Conservation (phyloP, 768 basidiomycete species). For the Xerocomus spinulosus region DNA sequence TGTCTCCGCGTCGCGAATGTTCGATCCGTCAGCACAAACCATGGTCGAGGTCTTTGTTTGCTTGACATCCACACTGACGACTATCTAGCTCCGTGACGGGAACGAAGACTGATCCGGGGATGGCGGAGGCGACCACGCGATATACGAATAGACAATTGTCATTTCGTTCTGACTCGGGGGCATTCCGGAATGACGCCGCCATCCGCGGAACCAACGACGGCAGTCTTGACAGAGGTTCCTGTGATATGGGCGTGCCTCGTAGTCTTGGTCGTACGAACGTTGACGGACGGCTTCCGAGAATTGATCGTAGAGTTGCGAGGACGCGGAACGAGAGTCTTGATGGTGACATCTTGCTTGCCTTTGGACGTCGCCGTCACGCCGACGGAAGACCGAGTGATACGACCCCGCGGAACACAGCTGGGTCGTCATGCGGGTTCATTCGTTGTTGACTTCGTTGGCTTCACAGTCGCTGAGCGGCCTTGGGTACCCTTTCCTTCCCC, state of each 20-base stretch:
- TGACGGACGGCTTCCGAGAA: neutral
- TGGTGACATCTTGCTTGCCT: neutral
- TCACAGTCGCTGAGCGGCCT: neutral
- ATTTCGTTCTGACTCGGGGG: neutral
- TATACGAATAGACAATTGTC: neutral
- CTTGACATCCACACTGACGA: neutral
- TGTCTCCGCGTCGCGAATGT: no score
- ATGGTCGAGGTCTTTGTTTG: neutral
- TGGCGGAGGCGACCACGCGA: neutral
- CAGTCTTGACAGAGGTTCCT: neutral
- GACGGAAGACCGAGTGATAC: neutral
- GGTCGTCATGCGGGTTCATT: neutral
- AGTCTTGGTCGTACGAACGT: neutral
- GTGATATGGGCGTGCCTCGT: neutral
- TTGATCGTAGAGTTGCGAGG: neutral
- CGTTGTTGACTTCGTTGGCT: no score
- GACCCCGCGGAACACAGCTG: neutral
- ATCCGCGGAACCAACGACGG: neutral
- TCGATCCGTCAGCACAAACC: neutral
- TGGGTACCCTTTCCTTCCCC: neutral
- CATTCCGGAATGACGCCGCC: neutral
- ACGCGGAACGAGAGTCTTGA: neutral
- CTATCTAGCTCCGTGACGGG: constrained; percentile 6
- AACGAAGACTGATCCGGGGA: constrained; percentile 1
- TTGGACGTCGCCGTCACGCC: no score